phyloP scores from a whole-genome alignment of 306 rosid genomes.

The Quillaja saponaria region DNA sequence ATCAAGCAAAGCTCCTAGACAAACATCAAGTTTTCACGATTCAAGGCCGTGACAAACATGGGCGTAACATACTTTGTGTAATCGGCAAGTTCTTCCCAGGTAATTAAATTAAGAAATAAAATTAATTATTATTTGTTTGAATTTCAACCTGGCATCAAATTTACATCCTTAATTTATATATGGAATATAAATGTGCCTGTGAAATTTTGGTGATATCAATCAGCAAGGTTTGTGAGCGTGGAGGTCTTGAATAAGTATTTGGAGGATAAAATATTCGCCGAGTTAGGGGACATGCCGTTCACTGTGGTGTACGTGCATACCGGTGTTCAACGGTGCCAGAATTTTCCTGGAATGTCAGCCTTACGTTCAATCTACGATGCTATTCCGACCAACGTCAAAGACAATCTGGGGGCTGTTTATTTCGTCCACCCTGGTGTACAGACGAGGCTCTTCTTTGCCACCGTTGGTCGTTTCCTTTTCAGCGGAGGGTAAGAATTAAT shows the following conservation, averaged over 20 bases:
- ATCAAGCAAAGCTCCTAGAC: too few relatives aligned
- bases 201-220: neutral
- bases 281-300: conserved; percentile 32
- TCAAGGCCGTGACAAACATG: conserved; percentile 41
- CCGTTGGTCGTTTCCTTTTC: conserved; percentile 43
- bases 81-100: conserved; percentile 44
- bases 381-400: conserved; percentile 27
- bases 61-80: conserved; percentile 34
- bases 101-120: neutral
- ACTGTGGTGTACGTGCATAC: conserved; percentile 43
- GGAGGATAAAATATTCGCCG: conserved; percentile 25
- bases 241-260: conserved; percentile 38
- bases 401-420: conserved; percentile 30
- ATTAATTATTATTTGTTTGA: too few relatives aligned
- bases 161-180: too few relatives aligned
- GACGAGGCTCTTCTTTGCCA: conserved; percentile 43
- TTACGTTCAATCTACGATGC: conserved; percentile 35
- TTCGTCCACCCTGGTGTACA: conserved; percentile 41
- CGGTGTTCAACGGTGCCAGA: conserved; percentile 29
- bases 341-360: conserved; percentile 37
- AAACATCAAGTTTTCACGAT: conserved; percentile 36
- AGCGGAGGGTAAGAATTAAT: conserved; percentile 37
- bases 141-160: too few relatives aligned
- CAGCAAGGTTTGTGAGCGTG: conserved; percentile 35
- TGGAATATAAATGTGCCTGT: neutral